Percentiles rank a stretch among this genome's conserved stretches.
Conservation (phyloP, 345 rosid species). For the Brassica incana region DNA sequence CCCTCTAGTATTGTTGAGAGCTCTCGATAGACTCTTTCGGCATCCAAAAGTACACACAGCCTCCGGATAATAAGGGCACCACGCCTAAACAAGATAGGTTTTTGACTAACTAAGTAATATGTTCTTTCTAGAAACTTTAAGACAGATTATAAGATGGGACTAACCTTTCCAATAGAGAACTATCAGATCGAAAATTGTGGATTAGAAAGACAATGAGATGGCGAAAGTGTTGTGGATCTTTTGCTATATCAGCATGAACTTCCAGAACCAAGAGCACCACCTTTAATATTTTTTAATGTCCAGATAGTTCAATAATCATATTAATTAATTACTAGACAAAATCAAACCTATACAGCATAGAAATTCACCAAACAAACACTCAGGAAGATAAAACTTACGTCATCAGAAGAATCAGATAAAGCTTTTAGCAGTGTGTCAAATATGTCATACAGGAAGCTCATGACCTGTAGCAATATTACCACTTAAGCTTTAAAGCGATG, state of each 20-base stretch:
- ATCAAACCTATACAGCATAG: background rate
- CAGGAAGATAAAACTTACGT: conserved; percentile 49
- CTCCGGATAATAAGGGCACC: conserved; percentile 95
- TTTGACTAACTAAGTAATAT: conserved; percentile 18
- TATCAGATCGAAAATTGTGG: conserved; percentile 82
- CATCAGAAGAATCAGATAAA: conserved; percentile 83
- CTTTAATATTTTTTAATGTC: conserved; percentile 42
- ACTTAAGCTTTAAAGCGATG: conserved; percentile 1
- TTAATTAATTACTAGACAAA: background rate
- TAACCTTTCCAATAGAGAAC: conserved; percentile 91
- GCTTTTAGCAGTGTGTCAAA: conserved; percentile 87
- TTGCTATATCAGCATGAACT: conserved; percentile 95
- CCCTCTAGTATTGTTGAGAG: conserved; percentile 92
- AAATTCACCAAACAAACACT: conserved; percentile 5
- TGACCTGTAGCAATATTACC: conserved; percentile 56
- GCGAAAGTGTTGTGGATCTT: conserved; percentile 85
- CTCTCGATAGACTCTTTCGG: conserved; percentile 90
- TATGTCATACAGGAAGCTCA: conserved; percentile 73
- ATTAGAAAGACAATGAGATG: conserved; percentile 91
- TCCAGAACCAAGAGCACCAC: conserved; percentile 97
- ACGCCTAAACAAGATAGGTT: conserved; percentile 56
- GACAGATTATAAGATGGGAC: conserved; percentile 28
- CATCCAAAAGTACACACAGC: conserved; percentile 91
- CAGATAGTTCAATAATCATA: conserved; percentile 14
- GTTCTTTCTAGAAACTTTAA: conserved; percentile 13